Evolutionary conservation across 2,329 filamentous ascomycete species (phyloP).

Genomic region (Scolecobasidium constrictum): DNA sequence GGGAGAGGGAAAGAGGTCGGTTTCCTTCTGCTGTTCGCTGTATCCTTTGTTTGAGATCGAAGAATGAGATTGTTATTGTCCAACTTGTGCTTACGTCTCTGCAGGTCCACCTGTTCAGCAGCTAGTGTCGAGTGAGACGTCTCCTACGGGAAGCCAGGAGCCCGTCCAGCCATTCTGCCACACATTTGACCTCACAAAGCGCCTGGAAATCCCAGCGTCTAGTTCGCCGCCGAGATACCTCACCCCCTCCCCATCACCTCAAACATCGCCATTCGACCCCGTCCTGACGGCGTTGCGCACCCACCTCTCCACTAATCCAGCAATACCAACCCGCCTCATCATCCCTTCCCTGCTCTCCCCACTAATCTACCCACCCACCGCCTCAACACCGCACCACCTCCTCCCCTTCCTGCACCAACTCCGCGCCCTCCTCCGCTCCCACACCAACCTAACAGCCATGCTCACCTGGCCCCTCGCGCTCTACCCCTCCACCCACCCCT

Average conservation of each 20-base stretch:
- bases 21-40: neutral
- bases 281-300: conserved; percentile 51
- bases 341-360: conserved; percentile 81
- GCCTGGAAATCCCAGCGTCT: conserved; percentile 29
- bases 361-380: conserved; percentile 62
- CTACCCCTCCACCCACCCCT: conserved; percentile 61
- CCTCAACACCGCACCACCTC: conserved; percentile 59
- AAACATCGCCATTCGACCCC: conserved; percentile 38
- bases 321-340: conserved; percentile 59
- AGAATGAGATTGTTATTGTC: no score
- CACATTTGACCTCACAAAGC: conserved; percentile 41
- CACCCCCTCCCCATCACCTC: conserved; percentile 23
- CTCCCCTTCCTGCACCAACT: conserved; percentile 74
- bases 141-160: no score
- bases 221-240: conserved; percentile 31
- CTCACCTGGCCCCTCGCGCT: conserved; percentile 71
- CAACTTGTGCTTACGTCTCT: no score
- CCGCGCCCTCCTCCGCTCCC: conserved; percentile 60
- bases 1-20: conserved; percentile 7
- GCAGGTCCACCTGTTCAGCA: no score
- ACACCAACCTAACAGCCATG: conserved; percentile 58
- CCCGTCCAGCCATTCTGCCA: conserved; percentile 37
- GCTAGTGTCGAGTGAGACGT: no score
- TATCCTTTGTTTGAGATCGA: no score
- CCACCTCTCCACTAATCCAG: conserved; percentile 36